Percentiles rank a stretch among this genome's conserved stretches.
Evolutionary conservation across 2,329 filamentous ascomycete genomes (phyloP).

Genomic region (Herpotrichia juniperi): DNA sequence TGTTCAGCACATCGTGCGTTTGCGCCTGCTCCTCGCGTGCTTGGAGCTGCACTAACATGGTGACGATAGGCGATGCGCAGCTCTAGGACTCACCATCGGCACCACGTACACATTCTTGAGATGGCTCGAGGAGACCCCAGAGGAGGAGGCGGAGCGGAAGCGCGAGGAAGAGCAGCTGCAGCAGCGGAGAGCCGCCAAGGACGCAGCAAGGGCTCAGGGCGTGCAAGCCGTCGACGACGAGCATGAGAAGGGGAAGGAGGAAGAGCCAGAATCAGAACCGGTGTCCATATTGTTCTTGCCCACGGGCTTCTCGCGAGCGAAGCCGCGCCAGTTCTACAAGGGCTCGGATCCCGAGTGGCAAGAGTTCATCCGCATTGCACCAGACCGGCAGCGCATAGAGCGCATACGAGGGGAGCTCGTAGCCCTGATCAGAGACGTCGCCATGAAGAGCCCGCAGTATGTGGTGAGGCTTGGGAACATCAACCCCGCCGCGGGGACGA

Average conservation of each 20-base stretch:
- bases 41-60: slow-evolving; percentile 12
- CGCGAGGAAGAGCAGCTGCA: slow-evolving; percentile 30
- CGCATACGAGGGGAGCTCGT: slow-evolving; percentile 50
- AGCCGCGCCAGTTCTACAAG: slow-evolving; percentile 52
- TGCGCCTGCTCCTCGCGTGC: slow-evolving; percentile 2
- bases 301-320: slow-evolving; percentile 52
- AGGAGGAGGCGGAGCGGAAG: slow-evolving; percentile 26
- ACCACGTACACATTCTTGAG: slow-evolving; percentile 24
- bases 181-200: slow-evolving; percentile 18
- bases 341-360: slow-evolving; percentile 62
- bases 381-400: slow-evolving; percentile 48
- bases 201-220: slow-evolving; percentile 12
- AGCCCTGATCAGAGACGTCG: slow-evolving; percentile 36
- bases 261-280: slow-evolving; percentile 38
- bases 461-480: slow-evolving; percentile 43
- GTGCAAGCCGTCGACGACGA: slow-evolving; percentile 25
- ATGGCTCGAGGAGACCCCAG: slow-evolving; percentile 30
- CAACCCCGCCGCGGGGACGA: slow-evolving; percentile 48
- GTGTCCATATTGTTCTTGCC: slow-evolving; percentile 53
- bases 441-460: slow-evolving; percentile 36
- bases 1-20: slow-evolving; percentile 43
- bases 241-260: slow-evolving; percentile 37
- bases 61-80: slow-evolving; percentile 29
- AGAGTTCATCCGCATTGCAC: slow-evolving; percentile 54
- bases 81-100: slow-evolving; percentile 27